Conservation (phyloP, 148 eudicot genomes). For the Salicornia ramosissima region DNA sequence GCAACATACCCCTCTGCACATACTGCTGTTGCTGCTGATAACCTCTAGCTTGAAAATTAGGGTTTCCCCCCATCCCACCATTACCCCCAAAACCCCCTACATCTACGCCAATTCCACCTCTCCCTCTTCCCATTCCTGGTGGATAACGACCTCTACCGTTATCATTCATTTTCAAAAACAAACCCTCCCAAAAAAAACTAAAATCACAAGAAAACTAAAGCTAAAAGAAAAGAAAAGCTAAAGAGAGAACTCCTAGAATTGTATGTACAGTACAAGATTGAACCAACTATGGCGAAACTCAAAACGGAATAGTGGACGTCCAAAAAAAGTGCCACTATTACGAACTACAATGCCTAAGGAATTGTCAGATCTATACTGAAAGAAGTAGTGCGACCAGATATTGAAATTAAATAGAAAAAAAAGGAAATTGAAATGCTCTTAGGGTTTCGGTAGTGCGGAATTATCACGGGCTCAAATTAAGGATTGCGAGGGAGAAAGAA, state of each 20-base stretch:
- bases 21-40: slow-evolving; percentile 21
- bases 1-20: slow-evolving; percentile 16
- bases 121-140: slow-evolving; percentile 31
- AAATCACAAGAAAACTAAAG: slow-evolving; percentile 16
- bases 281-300: slow-evolving; percentile 9
- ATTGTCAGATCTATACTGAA: slow-evolving; percentile 22
- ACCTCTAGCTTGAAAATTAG: slow-evolving; percentile 28
- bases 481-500: neutral
- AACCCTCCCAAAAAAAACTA: neutral
- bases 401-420: no score
- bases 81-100: slow-evolving; percentile 17
- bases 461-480: neutral
- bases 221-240: slow-evolving; percentile 2
- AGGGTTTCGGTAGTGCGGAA: slow-evolving; percentile 6
- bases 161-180: slow-evolving; percentile 24
- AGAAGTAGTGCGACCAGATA: neutral
- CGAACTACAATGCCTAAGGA: neutral
- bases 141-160: slow-evolving; percentile 32
- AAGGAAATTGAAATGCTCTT: neutral
- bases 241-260: neutral
- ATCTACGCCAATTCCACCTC: slow-evolving; percentile 20
- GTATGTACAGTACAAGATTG: slow-evolving; percentile 10
- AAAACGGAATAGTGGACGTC: slow-evolving; percentile 27
- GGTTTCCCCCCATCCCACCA: slow-evolving; percentile 19
- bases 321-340: slow-evolving; percentile 34